These are phyloP conservation scores for Picea abies DNA, from an alignment of 83 land plant genomes.

Conservation along the genomic window DNA sequence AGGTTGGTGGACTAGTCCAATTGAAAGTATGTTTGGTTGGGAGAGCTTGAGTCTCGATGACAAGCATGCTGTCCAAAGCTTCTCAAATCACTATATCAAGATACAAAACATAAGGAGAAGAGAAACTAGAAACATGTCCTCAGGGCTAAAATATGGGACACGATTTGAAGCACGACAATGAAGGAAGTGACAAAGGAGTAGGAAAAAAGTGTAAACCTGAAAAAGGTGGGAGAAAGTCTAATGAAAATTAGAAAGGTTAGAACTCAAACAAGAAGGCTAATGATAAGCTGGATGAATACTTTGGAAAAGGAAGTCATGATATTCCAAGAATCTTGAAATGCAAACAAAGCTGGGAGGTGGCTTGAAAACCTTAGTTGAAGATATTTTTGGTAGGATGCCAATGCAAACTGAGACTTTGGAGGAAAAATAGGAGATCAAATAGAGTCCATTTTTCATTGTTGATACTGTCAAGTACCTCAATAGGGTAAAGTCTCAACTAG, in stretches of 20 bases:
- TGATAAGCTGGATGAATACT: too few relatives aligned
- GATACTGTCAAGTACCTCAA: constrained; percentile 13
- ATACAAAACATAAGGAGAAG: not conserved
- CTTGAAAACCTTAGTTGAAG: too few relatives aligned
- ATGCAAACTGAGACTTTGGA: not conserved
- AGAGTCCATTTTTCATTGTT: not conserved
- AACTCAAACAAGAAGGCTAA: too few relatives aligned
- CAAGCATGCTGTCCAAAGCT: constrained; percentile 39
- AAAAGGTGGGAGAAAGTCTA: constrained; percentile 3
- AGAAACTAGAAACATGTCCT: not conserved
- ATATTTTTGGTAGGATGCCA: not conserved
- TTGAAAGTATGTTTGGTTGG: constrained; percentile 87
- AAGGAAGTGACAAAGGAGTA: constrained; percentile 8
- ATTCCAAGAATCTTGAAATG: too few relatives aligned
- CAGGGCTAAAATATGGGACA: too few relatives aligned
- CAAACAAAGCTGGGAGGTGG: not conserved
- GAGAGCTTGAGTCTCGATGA: constrained; percentile 58
- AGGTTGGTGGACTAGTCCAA: constrained; percentile 47
- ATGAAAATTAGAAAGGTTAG: too few relatives aligned
- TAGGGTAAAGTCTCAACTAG: constrained; percentile 11
- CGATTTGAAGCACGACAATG: too few relatives aligned
- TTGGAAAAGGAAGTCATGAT: too few relatives aligned
- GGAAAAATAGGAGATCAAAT: not conserved
- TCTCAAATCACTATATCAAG: constrained; percentile 22
- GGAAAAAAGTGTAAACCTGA: constrained; percentile 30